A percentile compares a stretch with the other conserved stretches of the same genome.
Evolutionary conservation across 208 protist species (phyloP).

Genomic region (Leishmania tropica): DNA sequence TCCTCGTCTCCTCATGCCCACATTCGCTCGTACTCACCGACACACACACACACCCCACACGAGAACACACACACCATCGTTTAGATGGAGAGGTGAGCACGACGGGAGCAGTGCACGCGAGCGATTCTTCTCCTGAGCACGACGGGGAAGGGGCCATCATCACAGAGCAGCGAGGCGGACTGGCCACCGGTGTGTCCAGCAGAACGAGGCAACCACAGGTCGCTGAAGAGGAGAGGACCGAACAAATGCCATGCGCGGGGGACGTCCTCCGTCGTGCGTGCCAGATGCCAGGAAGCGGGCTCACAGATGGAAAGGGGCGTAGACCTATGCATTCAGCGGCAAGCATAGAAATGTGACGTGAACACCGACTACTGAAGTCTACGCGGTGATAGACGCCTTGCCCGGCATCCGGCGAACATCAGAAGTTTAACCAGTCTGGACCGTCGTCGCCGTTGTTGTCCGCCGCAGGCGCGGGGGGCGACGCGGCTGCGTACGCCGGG

Average conservation of each 20-base stretch:
- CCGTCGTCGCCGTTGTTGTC: constrained; percentile 42
- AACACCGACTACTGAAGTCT: neutral
- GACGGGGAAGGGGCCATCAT: too few species aligned
- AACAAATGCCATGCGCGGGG: neutral
- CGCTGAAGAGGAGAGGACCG: neutral
- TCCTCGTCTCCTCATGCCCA: neutral
- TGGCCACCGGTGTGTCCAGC: neutral
- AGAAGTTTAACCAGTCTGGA: constrained; percentile 58
- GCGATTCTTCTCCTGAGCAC: neutral
- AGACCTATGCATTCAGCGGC: neutral
- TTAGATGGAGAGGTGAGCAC: neutral
- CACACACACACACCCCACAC: neutral
- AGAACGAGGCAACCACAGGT: neutral
- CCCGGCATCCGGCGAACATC: neutral
- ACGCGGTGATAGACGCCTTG: neutral
- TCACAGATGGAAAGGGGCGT: neutral
- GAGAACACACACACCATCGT: neutral
- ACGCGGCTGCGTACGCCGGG: neutral
- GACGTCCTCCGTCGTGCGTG: neutral
- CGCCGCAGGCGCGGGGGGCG: neutral
- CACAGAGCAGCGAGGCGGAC: neutral
- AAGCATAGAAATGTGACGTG: neutral
- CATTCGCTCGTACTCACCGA: neutral
- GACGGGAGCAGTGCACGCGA: too few species aligned
- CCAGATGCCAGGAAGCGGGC: neutral